Evolutionary conservation across 108 stramenopile genomes (phyloP), one percentile per base, ranked within the genome.

Genomic region (Epithemia pelagica): DNA sequence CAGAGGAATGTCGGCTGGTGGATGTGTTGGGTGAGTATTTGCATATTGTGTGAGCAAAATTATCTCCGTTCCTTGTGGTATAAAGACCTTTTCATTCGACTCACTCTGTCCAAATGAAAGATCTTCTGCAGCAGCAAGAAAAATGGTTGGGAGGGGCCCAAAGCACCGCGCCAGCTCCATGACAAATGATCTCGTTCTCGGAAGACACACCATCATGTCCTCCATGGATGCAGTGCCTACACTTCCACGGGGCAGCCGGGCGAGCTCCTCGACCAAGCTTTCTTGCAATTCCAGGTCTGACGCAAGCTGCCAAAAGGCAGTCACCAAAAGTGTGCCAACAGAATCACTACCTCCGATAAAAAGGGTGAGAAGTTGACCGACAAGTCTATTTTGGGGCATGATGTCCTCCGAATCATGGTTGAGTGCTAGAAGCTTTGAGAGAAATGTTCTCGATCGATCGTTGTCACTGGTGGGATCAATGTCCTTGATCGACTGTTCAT

Each of bases 341-440:
- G 63, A 33, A 23, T 64, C 63, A 21, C 32, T 33, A 8, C 63
- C 63, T 20, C 32, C 63, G 2, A 33, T n/a, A 51, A 64, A 64
- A 5, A 51, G 30, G 2, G 63, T 64, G 2, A 64, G 5, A 24
- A 64, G 37, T 5, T 64, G 30, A 22, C 63, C 63, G 24, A 64
- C 37, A 2, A 64, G 22, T 51, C 32, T 37, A 23, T 64, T 33
- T 24, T 8, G 20, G 19, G 63, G 32, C 20, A 46, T 64, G 32
- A 24, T 51, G 21, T 20, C 32, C 22, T 25, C 21, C 32, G 30
- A 33, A 8, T 25, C 31, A 8, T 61, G 21, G 5, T n/a, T 61
- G 30, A 27, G 21, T 10, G 23, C 61, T 28, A 57, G 26, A 21
- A 57, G 3, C 21, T 61, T 61, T 7, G 26, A 23, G 29, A 61